Percentiles rank a stretch among this genome's conserved stretches.
These are phyloP conservation scores for Fusarium sororula DNA, from an alignment of 2,329 filamentous ascomycete species.

Conservation along the genomic window DNA sequence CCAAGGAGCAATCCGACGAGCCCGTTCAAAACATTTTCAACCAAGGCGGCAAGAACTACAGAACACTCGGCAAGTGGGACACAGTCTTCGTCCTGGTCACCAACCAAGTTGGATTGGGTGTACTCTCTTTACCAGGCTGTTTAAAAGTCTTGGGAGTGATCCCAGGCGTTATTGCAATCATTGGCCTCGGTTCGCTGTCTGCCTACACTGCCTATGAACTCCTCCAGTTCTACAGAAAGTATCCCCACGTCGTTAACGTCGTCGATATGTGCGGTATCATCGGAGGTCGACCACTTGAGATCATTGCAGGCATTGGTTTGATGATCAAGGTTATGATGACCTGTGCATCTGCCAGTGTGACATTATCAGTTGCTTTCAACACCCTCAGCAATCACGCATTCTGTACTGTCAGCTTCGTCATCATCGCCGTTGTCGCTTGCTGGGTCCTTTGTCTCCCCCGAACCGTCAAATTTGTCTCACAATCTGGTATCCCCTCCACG, in stretches of 20 bases:
- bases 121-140: too few species aligned
- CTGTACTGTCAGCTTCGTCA: slow-evolving; percentile 71
- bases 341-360: slow-evolving; percentile 70
- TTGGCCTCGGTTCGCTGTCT: slow-evolving; percentile 71
- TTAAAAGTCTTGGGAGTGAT: slow-evolving; percentile 52
- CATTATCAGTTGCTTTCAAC: slow-evolving; percentile 72
- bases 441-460: slow-evolving; percentile 70
- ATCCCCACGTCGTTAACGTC: slow-evolving; percentile 74
- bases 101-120: slow-evolving; percentile 25
- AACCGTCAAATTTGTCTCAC: slow-evolving; percentile 59
- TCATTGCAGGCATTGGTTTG: slow-evolving; percentile 64
- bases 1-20: slow-evolving; percentile 28
- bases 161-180: slow-evolving; percentile 73
- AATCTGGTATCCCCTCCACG: slow-evolving; percentile 42
- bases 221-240: slow-evolving; percentile 73
- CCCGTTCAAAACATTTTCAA: slow-evolving; percentile 40
- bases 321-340: slow-evolving; percentile 77
- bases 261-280: slow-evolving; percentile 72
- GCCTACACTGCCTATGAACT: slow-evolving; percentile 59
- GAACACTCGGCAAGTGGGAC: slow-evolving; percentile 40
- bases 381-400: slow-evolving; percentile 67
- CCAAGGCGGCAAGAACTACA: slow-evolving; percentile 43
- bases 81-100: slow-evolving; percentile 43
- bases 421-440: slow-evolving; percentile 68
- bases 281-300: slow-evolving; percentile 41